Percentiles rank a stretch among this genome's conserved stretches.
Conservation (phyloP, 345 rosid genomes). For the Garcia nutans region DNA sequence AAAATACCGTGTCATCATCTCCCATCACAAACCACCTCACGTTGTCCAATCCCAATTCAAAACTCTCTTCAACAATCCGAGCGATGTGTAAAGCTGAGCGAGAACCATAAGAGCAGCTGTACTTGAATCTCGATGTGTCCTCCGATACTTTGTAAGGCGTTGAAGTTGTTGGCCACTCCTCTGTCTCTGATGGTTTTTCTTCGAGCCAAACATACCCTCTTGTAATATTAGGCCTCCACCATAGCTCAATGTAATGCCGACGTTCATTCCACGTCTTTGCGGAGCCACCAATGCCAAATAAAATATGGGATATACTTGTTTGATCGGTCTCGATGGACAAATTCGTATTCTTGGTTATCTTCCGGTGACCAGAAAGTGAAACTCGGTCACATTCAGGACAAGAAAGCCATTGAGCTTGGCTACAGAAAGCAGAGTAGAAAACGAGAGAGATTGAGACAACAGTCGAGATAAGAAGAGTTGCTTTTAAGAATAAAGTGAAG, state of each 20-base stretch:
- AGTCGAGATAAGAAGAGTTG: conserved; percentile 40
- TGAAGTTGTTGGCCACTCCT: conserved; percentile 46
- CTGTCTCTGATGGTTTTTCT: conserved; percentile 41
- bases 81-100: conserved; percentile 76
- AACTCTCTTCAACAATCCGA: conserved; percentile 75
- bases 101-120: conserved; percentile 66
- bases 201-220: conserved; percentile 90
- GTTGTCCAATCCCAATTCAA: conserved; percentile 58
- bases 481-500: conserved; percentile 38
- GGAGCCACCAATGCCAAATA: conserved; percentile 82
- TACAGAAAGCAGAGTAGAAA: conserved; percentile 39
- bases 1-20: conserved; percentile 89
- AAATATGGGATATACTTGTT: conserved; percentile 60
- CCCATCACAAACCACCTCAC: conserved; percentile 98
- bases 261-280: conserved; percentile 73
- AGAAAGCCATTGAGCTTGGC: conserved; percentile 16
- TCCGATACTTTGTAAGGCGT: conserved; percentile 64
- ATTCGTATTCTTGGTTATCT: neutral
- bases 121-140: conserved; percentile 62
- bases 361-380: conserved; percentile 19
- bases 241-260: conserved; percentile 55
- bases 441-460: conserved; percentile 48
- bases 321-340: neutral
- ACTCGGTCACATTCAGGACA: conserved; percentile 30
- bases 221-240: conserved; percentile 75